Conservation (phyloP, 2,329 filamentous ascomycete genomes). For the Fusarium oxysporum region DNA sequence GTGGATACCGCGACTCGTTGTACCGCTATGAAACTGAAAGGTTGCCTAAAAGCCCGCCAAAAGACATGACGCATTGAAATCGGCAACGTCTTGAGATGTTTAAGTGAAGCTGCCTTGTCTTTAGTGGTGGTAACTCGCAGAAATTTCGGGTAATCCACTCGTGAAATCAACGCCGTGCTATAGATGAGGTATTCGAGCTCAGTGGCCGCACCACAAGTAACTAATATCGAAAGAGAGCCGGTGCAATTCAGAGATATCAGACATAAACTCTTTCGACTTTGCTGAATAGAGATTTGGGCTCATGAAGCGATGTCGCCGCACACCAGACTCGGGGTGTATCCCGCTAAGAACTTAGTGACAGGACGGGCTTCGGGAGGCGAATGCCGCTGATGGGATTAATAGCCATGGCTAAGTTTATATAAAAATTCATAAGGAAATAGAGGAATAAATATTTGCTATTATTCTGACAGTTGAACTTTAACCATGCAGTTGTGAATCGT, state of each 20-base stretch:
- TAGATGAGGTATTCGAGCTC: not conserved
- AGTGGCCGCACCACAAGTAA: not conserved
- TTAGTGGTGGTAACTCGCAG: constrained; percentile 30
- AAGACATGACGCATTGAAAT: constrained; percentile 51
- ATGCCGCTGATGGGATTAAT: constrained; percentile 7
- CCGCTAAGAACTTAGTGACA: constrained; percentile 18
- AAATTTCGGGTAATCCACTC: constrained; percentile 46
- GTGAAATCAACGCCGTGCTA: not conserved
- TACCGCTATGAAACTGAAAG: constrained; percentile 33
- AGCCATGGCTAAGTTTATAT: not conserved
- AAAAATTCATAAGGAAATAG: not conserved
- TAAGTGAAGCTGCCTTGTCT: constrained; percentile 10
- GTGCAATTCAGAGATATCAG: no score
- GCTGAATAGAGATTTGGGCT: not conserved
- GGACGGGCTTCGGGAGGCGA: constrained; percentile 20
- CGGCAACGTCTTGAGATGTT: not conserved
- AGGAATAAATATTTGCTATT: not conserved
- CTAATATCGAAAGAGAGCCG: not conserved
- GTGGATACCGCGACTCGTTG: constrained; percentile 32
- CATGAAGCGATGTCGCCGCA: constrained; percentile 9
- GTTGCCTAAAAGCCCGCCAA: constrained; percentile 42
- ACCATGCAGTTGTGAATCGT: not conserved
- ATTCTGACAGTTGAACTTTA: no score
- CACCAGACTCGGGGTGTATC: constrained; percentile 20
- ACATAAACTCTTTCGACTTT: not conserved